Percentiles rank a stretch among this genome's conserved stretches.
phyloP scores from a whole-genome alignment of 768 basidiomycete genomes.

The Lentinula sp. region DNA sequence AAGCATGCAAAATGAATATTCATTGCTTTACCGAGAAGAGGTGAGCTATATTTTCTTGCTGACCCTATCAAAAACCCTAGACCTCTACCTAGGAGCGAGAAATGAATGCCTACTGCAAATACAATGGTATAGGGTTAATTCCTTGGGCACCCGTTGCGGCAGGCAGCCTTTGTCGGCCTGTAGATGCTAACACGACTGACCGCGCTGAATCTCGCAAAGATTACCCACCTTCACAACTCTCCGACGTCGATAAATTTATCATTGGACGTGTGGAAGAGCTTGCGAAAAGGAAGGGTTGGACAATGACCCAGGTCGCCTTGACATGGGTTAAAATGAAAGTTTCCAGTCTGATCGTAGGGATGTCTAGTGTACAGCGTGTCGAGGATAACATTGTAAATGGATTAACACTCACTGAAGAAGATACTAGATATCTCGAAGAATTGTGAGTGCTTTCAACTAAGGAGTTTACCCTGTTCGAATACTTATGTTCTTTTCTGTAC shows the following conservation, averaged over 20 bases:
- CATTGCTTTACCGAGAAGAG: slow-evolving; percentile 42
- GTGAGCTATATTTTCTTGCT: neutral
- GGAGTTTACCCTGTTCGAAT: no score
- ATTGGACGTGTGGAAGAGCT: slow-evolving; percentile 16
- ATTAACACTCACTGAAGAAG: neutral
- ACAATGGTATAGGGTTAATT: slow-evolving; percentile 27
- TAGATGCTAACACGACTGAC: neutral
- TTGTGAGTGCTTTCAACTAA: neutral
- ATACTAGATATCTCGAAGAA: slow-evolving; percentile 1
- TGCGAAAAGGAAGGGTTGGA: slow-evolving; percentile 15
- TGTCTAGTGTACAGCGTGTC: slow-evolving; percentile 5
- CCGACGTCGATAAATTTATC: neutral
- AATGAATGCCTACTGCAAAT: slow-evolving; percentile 23
- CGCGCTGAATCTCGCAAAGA: neutral
- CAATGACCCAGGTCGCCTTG: slow-evolving; percentile 19
- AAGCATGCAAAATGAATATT: slow-evolving; percentile 45
- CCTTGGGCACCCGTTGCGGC: slow-evolving; percentile 35
- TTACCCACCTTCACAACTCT: neutral
- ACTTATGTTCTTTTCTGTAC: no score
- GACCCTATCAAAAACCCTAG: neutral
- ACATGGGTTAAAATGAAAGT: slow-evolving; percentile 24
- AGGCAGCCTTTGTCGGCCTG: neutral
- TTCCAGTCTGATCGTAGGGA: neutral
- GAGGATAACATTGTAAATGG: slow-evolving; percentile 6
- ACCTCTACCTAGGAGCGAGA: slow-evolving; percentile 25